phyloP scores from a whole-genome alignment of 257 asterid genomes.

The Solanum chaucha region DNA sequence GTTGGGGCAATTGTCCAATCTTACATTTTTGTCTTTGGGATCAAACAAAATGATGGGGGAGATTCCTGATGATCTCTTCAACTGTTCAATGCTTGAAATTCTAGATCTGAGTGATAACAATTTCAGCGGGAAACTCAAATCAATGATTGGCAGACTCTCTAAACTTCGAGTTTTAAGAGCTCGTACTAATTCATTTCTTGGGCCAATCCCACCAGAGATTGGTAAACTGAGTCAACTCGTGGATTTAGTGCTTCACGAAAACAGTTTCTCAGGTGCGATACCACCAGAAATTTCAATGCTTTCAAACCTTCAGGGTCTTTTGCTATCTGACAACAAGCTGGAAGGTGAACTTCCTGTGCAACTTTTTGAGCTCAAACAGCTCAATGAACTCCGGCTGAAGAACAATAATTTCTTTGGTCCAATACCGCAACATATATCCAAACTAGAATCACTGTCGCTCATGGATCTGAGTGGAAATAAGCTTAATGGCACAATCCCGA shows the following conservation, averaged over 20 bases:
- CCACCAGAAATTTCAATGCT: conserved; percentile 55
- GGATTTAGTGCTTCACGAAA: conserved; percentile 33
- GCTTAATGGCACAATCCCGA: conserved; percentile 56
- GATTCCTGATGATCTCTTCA: conserved; percentile 55
- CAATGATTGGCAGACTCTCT: conserved; percentile 32
- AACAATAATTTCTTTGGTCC: conserved; percentile 41
- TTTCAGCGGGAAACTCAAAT: conserved; percentile 32
- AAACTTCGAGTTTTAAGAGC: conserved; percentile 35
- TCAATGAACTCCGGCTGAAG: conserved; percentile 43
- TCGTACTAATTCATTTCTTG: conserved; percentile 23
- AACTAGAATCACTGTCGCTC: conserved; percentile 34
- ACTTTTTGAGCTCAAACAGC: conserved; percentile 36
- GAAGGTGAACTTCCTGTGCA: conserved; percentile 49
- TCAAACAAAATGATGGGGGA: conserved; percentile 34
- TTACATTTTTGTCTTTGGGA: conserved; percentile 39
- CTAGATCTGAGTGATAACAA: conserved; percentile 34
- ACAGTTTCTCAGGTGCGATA: conserved; percentile 46
- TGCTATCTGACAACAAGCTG: conserved; percentile 29
- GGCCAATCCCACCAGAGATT: conserved; percentile 55
- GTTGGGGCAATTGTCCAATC: conserved; percentile 32
- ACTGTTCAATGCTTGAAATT: conserved; percentile 39
- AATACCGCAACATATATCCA: conserved; percentile 40
- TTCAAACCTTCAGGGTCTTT: conserved; percentile 49
- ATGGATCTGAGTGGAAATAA: conserved; percentile 60
- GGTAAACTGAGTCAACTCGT: conserved; percentile 39